Conservation (phyloP, 2,329 filamentous ascomycete species). For the Setomelanomma holmii region DNA sequence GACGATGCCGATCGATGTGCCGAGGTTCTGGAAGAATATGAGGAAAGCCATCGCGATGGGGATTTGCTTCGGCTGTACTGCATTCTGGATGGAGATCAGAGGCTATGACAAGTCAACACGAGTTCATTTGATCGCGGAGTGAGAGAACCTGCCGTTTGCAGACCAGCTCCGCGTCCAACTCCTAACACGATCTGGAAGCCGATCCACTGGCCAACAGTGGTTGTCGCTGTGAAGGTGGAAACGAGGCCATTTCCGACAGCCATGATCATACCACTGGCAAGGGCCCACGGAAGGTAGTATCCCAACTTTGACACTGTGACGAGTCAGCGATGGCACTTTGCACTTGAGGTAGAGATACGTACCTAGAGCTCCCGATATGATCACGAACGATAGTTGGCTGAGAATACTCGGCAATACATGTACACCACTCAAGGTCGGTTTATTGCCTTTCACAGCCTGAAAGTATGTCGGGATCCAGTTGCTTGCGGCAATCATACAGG, state of each 20-base stretch:
- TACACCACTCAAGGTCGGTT: conserved; percentile 50
- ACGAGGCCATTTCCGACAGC: conserved; percentile 52
- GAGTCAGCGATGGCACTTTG: conserved; percentile 4
- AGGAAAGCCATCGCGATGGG: conserved; percentile 42
- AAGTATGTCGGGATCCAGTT: conserved; percentile 49
- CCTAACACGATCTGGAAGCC: conserved; percentile 38
- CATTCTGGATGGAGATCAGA: conserved; percentile 43
- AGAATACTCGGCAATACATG: conserved; percentile 48
- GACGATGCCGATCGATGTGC: conserved; percentile 38
- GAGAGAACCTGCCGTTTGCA: conserved; percentile 27
- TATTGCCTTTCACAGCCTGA: conserved; percentile 48
- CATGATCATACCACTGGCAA: conserved; percentile 39
- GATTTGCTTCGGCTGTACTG: conserved; percentile 32
- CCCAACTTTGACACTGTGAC: conserved; percentile 24
- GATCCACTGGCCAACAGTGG: conserved; percentile 37
- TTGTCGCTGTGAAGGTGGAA: conserved; percentile 46
- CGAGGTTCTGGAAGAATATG: conserved; percentile 48
- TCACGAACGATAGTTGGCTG: conserved; percentile 24
- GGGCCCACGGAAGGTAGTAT: conserved; percentile 39
- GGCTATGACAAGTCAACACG: conserved; percentile 18
- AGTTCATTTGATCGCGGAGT: neutral
- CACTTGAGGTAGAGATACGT: conserved; percentile 1
- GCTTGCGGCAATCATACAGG: conserved; percentile 19
- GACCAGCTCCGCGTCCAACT: conserved; percentile 28
- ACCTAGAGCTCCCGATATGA: conserved; percentile 28